Evolutionary conservation across 2,329 filamentous ascomycete genomes (phyloP), one percentile per base, ranked within the genome.

Genomic region (Phyllosticta paracitricarpa): DNA sequence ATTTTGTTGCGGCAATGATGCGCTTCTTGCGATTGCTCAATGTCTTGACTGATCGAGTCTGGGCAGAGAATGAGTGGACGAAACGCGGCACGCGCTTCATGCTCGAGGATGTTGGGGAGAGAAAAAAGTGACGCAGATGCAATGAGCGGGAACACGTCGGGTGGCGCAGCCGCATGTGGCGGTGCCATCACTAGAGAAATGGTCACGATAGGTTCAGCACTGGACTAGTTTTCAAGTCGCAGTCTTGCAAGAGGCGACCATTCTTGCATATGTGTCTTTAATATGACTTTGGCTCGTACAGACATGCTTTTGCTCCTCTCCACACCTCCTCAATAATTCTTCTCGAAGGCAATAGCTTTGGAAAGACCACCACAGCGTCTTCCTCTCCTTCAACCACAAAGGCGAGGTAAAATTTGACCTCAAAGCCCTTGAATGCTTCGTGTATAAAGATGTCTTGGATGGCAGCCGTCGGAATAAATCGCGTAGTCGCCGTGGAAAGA

Each of bases 361-460:
- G 93, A 72, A 99, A 99, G 2, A 97, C 91, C n/a, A 99, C 93
- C 0, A 97, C 89, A 4, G 96, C 83, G 66, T 94, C 87, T 59
- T 87, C 83, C 75, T 97, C 93, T 2, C 87, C 91, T 67, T 95
- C 89, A 19, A 97, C 91, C 59, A 97, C 88, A 30, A 97, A 89
- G 4, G 90, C 85, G 8, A 99, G 78, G 70, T 96, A 97, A 70
- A 93, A 96, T 51, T 87, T 79, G 40, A 97, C 91, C 75, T 92
- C 90, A 69, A 97, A 96, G 0, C 92, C 92, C 62, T 84, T 85
- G 75, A 97, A 97, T 3, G 92, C 94, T 78, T 99, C 94, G 72
- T 97, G 91, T 57, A 99, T 89, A 59, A 97, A 84, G 61, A 99
- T 87, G 72, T 99, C 94, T 71, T 89, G 89, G 62, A 99, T 95